Conservation (phyloP, 2,329 filamentous ascomycete genomes). For the Pseudogymnoascus pannorum region DNA sequence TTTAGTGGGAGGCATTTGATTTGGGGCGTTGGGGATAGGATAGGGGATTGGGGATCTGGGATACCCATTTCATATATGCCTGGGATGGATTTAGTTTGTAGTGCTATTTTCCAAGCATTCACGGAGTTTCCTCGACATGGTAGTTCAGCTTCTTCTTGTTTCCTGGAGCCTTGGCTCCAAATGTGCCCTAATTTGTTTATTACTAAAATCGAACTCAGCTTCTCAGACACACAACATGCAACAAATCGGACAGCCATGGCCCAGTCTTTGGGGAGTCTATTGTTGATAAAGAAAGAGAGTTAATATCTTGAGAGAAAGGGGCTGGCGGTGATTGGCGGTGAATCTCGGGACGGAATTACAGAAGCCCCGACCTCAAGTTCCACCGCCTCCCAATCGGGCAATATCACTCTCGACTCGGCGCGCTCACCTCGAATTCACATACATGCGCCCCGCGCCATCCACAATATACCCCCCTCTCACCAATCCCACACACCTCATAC, state of each 20-base stretch:
- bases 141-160: not conserved
- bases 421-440: not conserved
- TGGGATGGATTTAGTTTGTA: not conserved
- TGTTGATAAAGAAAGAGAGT: not conserved
- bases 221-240: not conserved
- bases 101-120: not conserved
- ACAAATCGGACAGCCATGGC: not conserved
- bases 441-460: not conserved
- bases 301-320: not conserved
- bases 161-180: not conserved
- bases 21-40: not conserved
- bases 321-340: not conserved
- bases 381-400: constrained; percentile 2
- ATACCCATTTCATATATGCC: not conserved
- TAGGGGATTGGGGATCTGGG: not conserved
- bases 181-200: not conserved
- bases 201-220: not conserved
- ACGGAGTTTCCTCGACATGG: not conserved
- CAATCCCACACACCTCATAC: not conserved
- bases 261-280: too few relatives aligned
- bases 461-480: not conserved
- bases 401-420: not conserved
- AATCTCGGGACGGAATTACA: not conserved
- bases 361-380: not conserved
- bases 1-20: not conserved